Percentiles rank a stretch among this genome's conserved stretches.
phyloP scores from a whole-genome alignment of 495 filamentous ascomycete genomes.

The Aspergillus wentii region DNA sequence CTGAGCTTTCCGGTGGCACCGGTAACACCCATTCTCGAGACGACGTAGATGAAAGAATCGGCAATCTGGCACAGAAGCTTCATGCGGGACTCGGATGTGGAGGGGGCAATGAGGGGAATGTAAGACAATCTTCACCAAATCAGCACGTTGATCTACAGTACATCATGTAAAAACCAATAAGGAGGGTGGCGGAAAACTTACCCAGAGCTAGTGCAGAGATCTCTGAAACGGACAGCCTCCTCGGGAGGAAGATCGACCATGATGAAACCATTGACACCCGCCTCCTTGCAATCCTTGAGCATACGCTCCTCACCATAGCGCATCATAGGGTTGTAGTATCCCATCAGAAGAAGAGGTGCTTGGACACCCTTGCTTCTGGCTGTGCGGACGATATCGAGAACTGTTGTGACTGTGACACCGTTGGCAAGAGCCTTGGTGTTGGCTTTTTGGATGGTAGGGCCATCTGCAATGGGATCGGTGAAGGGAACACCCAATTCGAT shows the following conservation, averaged over 20 bases:
- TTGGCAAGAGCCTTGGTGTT: conserved; percentile 86
- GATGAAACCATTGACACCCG: conserved; percentile 95
- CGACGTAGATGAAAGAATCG: conserved; percentile 98
- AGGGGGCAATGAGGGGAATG: conserved; percentile 89
- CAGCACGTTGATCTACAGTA: neutral
- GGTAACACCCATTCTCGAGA: conserved; percentile 95
- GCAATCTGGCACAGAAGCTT: conserved; percentile 93
- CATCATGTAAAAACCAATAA: neutral
- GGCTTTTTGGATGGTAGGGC: conserved; percentile 86
- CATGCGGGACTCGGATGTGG: conserved; percentile 90
- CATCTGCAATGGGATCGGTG: conserved; percentile 96
- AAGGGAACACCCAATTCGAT: conserved; percentile 73
- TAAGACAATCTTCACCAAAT: conserved; percentile 68
- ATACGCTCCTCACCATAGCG: conserved; percentile 90
- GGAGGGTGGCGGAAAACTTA: conserved; percentile 31
- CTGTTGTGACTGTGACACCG: conserved; percentile 74
- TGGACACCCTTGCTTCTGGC: conserved; percentile 70
- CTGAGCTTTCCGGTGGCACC: conserved; percentile 82
- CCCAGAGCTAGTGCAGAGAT: conserved; percentile 71
- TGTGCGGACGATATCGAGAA: conserved; percentile 73
- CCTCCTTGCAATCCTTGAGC: conserved; percentile 76
- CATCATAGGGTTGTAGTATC: conserved; percentile 95
- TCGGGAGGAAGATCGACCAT: conserved; percentile 95
- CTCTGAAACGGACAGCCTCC: conserved; percentile 89
- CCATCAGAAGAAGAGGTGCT: conserved; percentile 89